phyloP scores from a whole-genome alignment of 768 basidiomycete species.

The Termitomyces sp. region DNA sequence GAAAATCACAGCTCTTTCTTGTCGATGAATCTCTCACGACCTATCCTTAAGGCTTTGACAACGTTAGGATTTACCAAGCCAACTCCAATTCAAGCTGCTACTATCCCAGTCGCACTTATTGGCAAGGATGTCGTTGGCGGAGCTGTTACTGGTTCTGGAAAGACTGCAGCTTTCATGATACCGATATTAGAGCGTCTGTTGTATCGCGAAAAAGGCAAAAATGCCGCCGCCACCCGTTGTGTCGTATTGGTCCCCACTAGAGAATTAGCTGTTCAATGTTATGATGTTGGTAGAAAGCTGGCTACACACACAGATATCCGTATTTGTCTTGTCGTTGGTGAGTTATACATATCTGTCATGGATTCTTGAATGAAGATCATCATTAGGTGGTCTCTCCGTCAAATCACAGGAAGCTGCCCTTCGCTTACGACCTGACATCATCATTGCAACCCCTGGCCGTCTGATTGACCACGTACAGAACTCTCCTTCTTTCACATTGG shows the following conservation, averaged over 20 bases:
- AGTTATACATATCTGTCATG: constrained; percentile 14
- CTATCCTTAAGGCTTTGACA: constrained; percentile 86
- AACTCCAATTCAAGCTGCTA: constrained; percentile 92
- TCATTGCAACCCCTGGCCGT: constrained; percentile 96
- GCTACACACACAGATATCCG: constrained; percentile 85
- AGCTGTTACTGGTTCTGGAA: constrained; percentile 96
- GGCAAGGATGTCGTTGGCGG: constrained; percentile 96
- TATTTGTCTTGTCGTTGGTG: constrained; percentile 90
- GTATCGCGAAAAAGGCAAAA: constrained; percentile 87
- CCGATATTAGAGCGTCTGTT: constrained; percentile 90
- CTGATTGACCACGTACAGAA: constrained; percentile 97
- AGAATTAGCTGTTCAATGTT: constrained; percentile 94
- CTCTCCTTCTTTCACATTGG: constrained; percentile 88
- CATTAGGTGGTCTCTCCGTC: constrained; percentile 81
- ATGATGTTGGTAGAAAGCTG: constrained; percentile 83
- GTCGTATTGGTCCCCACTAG: constrained; percentile 91
- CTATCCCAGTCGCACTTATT: constrained; percentile 88
- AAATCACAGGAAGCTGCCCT: constrained; percentile 87
- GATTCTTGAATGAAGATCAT: constrained; percentile 4
- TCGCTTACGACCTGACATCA: constrained; percentile 83
- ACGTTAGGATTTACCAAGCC: constrained; percentile 75
- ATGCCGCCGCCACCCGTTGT: constrained; percentile 82
- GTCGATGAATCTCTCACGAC: constrained; percentile 93
- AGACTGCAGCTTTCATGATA: constrained; percentile 95
- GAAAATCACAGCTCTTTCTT: constrained; percentile 75